Base-by-base conservation (phyloP, 2,329 filamentous ascomycete genomes). In the Leptoxyphium fumago region DNA sequence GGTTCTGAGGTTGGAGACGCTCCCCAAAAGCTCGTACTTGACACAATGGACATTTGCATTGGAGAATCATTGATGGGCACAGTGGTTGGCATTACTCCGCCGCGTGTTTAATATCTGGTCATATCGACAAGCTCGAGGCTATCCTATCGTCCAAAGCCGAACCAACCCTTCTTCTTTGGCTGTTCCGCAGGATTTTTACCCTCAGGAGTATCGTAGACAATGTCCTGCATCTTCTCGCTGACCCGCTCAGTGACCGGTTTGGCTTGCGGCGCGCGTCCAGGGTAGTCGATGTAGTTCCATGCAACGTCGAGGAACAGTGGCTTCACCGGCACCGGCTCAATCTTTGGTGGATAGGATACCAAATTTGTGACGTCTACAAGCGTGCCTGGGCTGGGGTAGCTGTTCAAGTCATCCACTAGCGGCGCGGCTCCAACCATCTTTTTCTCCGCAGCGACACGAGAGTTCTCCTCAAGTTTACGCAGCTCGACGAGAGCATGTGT, bases 241-340 rank as follows among this genome's bases (percentile, higher is more conserved):
- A 48, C 53, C 43, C 51, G 53, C 48, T 51, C 52, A 34, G 52
- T 50, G 10, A 49, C 43, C 13, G 13, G 11, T 28, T 13, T 40
- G 39, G 43, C 48, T 40, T 50, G 47, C 18, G 48, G 50, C 5
- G 48, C 51, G 44, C 52, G 55, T 29, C 78, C 79, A 0, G 88
- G 87, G 59, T 98, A 98, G 41, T 86, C 78, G 49, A 98, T 88
- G 61, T 95, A 96, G 61, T 96, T 96, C 84, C 86, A 98, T 9
- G 91, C 91, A 7, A 94, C 82, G 59, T 98, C 91, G 46, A 96
- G 77, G 71, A 96, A 96, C 29, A 96, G 72, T 26, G 91, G 91
- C 69, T 98, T 98, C 43, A 94, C 82, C 0, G 91, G 87, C 34
- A 96, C 78, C 1, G 82, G 74, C 48, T 84, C 78, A 52, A 95